A percentile compares a stretch with the other conserved stretches of the same genome.
Evolutionary conservation across 1,139 yeast genomes (phyloP).

Genomic region (Pichia terricola): DNA sequence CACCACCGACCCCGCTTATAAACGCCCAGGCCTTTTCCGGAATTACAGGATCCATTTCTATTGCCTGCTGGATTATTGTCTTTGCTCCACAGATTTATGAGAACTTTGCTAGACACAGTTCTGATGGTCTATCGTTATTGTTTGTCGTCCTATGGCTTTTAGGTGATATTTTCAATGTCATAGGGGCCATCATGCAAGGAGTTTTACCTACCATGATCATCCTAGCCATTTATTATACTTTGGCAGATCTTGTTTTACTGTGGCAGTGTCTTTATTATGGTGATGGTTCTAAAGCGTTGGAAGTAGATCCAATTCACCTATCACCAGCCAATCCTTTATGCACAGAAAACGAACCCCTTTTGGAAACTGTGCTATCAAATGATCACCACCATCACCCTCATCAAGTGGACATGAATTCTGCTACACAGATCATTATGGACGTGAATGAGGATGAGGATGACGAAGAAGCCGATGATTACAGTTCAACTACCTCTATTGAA

Average conservation of each 20-base stretch:
- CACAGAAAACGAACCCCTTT: slow-evolving; percentile 38
- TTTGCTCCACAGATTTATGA: slow-evolving; percentile 96
- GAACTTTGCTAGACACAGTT: slow-evolving; percentile 70
- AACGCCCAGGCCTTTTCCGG: slow-evolving; percentile 81
- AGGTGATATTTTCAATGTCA: slow-evolving; percentile 85
- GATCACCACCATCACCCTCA: slow-evolving; percentile 13
- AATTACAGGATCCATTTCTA: slow-evolving; percentile 81
- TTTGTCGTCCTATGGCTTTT: slow-evolving; percentile 81
- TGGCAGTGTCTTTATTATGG: slow-evolving; percentile 77
- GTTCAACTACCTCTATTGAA: background rate
- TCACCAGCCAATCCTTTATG: slow-evolving; percentile 84
- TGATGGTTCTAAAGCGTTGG: slow-evolving; percentile 25
- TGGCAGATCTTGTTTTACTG: slow-evolving; percentile 77
- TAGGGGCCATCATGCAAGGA: slow-evolving; percentile 82
- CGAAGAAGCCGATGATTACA: background rate
- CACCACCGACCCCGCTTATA: slow-evolving; percentile 52
- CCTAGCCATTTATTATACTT: slow-evolving; percentile 81
- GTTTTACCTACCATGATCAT: slow-evolving; percentile 89
- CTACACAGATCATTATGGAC: slow-evolving; percentile 9
- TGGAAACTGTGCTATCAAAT: slow-evolving; percentile 24
- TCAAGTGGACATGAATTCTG: slow-evolving; percentile 9
- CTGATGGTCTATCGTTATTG: slow-evolving; percentile 77
- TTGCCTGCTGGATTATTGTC: slow-evolving; percentile 96
- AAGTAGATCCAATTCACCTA: slow-evolving; percentile 66
- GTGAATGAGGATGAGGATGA: slow-evolving; percentile 1